Evolutionary conservation across 306 rosid genomes (phyloP).

Genomic region (Echinosophora koreensis): DNA sequence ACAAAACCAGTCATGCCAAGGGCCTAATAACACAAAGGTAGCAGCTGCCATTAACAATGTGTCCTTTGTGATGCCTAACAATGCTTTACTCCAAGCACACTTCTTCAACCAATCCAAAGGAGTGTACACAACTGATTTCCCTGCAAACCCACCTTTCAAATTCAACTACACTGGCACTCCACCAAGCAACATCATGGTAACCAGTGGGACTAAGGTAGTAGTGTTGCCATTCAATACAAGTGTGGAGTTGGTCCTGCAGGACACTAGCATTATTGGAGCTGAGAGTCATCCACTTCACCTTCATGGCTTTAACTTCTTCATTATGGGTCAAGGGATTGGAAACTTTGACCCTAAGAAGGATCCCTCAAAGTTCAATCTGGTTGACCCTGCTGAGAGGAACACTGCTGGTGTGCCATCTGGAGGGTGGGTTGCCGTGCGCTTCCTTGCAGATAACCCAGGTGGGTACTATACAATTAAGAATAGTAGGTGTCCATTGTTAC

Average conservation of each 20-base stretch:
- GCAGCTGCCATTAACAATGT: conserved; percentile 70
- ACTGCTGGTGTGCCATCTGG: conserved; percentile 74
- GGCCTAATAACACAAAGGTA: conserved; percentile 68
- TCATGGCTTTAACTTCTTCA: conserved; percentile 82
- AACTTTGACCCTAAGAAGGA: conserved; percentile 73
- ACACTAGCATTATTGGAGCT: conserved; percentile 72
- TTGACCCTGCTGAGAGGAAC: conserved; percentile 82
- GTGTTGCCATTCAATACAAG: conserved; percentile 62
- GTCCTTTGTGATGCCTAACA: conserved; percentile 72
- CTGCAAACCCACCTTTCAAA: conserved; percentile 66
- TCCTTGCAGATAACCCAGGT: conserved; percentile 80
- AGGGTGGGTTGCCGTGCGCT: conserved; percentile 80
- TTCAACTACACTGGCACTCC: conserved; percentile 79
- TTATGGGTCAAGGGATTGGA: conserved; percentile 72
- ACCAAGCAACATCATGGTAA: conserved; percentile 59
- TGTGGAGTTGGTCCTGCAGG: conserved; percentile 74
- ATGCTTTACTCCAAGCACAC: conserved; percentile 78
- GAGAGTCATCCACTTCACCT: conserved; percentile 89
- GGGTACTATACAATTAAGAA: conserved; percentile 9
- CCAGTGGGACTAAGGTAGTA: conserved; percentile 65
- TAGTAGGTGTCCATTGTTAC: not conserved
- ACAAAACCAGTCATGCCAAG: conserved; percentile 61
- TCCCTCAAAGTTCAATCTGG: conserved; percentile 64
- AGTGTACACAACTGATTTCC: conserved; percentile 68
- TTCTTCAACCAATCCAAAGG: conserved; percentile 68